Base-by-base conservation (phyloP, 495 filamentous ascomycete species). In the Lophiotrema nucula region DNA sequence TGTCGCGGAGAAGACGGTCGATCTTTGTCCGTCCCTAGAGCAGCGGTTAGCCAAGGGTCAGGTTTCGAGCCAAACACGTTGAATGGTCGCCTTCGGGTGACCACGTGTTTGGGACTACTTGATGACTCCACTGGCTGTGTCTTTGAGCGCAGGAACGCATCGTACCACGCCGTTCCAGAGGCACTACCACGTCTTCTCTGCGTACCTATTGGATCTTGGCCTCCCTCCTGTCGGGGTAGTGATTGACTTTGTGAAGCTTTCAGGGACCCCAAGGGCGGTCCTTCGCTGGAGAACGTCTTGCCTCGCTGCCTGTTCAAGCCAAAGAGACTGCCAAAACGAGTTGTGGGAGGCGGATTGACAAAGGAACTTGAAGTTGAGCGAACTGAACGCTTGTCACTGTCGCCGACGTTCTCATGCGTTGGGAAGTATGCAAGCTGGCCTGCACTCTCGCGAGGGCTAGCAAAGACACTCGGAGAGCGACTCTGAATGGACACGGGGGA, bases 291-390 rank as follows among this genome's bases (percentile, higher is more conserved):
- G 25, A 67, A 24, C 10, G 69, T 70, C 56, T 74, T 74, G n/a
- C 66, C 71, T 19, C 72, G 60, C 33, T 64, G 68, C 23, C 69
- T 43, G 42, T 66, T 69, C 41, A 74, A 62, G 11, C 70, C 70
- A 31, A 74, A 73, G n/a, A 74, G 46, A 26, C 51, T 59, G 18
- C 57, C 62, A 59, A 75, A 74, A 1, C 70, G 56, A 42, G 69
- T 70, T 35, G 57, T 50, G 13, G 45, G 24, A 10, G 54, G 33
- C 16, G 62, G 33, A 28, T 25, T 43, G 26, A 54, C 12, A 24
- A 64, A 62, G 2, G 72, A 73, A 26, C 72, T 67, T 1, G 58
- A 72, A 15, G 66, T 61, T 1, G 72, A 74, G 2, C 68, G 55
- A 47, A 73, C 70, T 6, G 70, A 71, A 13, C 69, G 57, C 18